Evolutionary conservation across 768 basidiomycete species (phyloP).

Genomic region (Psilocybe tampanensis): DNA sequence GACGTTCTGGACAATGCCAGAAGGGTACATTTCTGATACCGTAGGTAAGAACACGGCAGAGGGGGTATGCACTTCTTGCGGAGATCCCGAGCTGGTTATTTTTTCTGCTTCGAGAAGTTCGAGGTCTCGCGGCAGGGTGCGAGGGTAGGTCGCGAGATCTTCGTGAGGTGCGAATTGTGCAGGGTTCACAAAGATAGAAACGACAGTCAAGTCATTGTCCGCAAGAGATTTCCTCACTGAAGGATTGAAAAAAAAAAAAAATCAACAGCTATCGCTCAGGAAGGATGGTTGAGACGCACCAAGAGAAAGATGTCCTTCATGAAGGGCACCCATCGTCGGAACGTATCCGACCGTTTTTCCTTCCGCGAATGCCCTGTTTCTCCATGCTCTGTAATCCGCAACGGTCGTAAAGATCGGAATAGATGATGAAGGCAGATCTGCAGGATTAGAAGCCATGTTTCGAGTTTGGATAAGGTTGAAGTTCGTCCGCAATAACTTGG

Average conservation of each 20-base stretch:
- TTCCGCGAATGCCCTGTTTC: slow-evolving; percentile 57
- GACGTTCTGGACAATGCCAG: slow-evolving; percentile 81
- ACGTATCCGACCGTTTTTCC: slow-evolving; percentile 85
- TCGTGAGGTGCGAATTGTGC: slow-evolving; percentile 97
- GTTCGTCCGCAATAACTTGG: not conserved
- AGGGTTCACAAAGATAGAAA: slow-evolving; percentile 98
- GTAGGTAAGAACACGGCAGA: slow-evolving; percentile 81
- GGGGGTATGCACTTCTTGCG: slow-evolving; percentile 34
- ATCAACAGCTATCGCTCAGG: not conserved
- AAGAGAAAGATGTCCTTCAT: slow-evolving; percentile 90
- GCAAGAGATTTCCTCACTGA: slow-evolving; percentile 76
- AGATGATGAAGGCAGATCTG: slow-evolving; percentile 33
- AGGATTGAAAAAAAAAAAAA: not conserved
- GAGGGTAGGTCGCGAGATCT: slow-evolving; percentile 89
- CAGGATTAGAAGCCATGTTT: slow-evolving; percentile 14
- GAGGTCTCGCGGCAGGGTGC: slow-evolving; percentile 80
- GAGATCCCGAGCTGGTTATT: not conserved
- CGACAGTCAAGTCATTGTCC: slow-evolving; percentile 82
- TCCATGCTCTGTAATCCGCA: slow-evolving; percentile 71
- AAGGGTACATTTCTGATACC: slow-evolving; percentile 89
- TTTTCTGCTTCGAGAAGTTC: slow-evolving; percentile 49
- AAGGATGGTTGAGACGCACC: slow-evolving; percentile 51
- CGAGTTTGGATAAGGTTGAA: not conserved
- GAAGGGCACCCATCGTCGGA: slow-evolving; percentile 98
- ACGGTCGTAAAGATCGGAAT: slow-evolving; percentile 63